Evolutionary conservation across 495 filamentous ascomycete species (phyloP).

Genomic region (Neurospora sublineolata): DNA sequence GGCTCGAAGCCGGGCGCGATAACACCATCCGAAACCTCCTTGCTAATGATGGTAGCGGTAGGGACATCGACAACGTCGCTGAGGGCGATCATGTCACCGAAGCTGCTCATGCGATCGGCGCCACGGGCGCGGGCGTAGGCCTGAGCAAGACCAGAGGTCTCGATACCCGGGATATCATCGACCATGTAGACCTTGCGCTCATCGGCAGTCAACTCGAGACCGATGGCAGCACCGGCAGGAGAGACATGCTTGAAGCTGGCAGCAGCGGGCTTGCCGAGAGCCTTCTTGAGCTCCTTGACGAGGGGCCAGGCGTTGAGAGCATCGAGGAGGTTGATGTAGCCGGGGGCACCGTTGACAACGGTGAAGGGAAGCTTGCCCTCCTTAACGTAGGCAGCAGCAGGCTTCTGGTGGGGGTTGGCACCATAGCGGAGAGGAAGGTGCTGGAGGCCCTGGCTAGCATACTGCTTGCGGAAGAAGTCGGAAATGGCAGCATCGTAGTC

Average conservation of each 20-base stretch:
- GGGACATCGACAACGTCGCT: constrained; percentile 78
- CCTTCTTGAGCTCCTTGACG: constrained; percentile 89
- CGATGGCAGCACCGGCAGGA: constrained; percentile 89
- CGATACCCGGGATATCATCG: constrained; percentile 80
- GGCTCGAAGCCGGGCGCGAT: constrained; percentile 78
- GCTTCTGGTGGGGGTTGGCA: constrained; percentile 95
- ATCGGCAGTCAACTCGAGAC: constrained; percentile 67
- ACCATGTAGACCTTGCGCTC: constrained; percentile 98
- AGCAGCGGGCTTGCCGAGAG: constrained; percentile 78
- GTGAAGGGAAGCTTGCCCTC: constrained; percentile 80
- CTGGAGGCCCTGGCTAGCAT: constrained; percentile 73
- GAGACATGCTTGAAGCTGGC: constrained; percentile 99
- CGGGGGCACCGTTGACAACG: constrained; percentile 82
- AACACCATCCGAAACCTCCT: constrained; percentile 94
- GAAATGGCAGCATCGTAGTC: constrained; percentile 92
- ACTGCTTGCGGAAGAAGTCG: constrained; percentile 94
- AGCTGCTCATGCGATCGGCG: constrained; percentile 93
- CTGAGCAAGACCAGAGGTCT: constrained; percentile 74
- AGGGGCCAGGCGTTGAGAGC: constrained; percentile 93
- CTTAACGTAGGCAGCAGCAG: constrained; percentile 68
- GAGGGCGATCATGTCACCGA: constrained; percentile 91
- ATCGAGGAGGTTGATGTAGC: constrained; percentile 95
- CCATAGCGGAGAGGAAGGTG: constrained; percentile 85
- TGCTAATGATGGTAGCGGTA: constrained; percentile 91
- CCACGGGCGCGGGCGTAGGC: constrained; percentile 92